Evolutionary conservation across 345 rosid genomes (phyloP), one percentile per base, ranked within the genome.

Genomic region (Populus deltoides): DNA sequence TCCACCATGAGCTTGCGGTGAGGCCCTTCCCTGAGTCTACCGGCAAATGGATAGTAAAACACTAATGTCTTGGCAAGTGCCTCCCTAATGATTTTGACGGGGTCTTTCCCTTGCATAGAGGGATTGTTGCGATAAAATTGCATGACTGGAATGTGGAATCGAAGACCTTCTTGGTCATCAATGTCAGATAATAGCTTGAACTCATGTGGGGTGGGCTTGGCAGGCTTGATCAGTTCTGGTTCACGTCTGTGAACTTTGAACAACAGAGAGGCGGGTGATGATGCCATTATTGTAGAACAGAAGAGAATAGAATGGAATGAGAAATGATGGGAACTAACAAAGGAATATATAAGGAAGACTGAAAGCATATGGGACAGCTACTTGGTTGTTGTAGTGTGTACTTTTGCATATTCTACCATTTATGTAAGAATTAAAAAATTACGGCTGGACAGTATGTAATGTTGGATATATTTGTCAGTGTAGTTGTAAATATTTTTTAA

Each of bases 171-270:
- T 38, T 80, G 79, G 65, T 80, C 82, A 18, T 80, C 82, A 0
- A 80, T 75, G 75, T 80, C 82, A 5, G 82, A 80, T 13, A 80
- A 51, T 1, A n/a, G 57, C 38, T 80, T 80, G 53, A 80, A 36
- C n/a, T 80, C 82, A 36, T 70, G 82, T 2, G 79, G 79, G 33
- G 82, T 80, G 4, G 82, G 75, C n/a, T 36, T 47, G 9, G 67
- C 41, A 1, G 82, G 82, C 1, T 24, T 1, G 47, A 80, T 18
- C 0, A 75, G 47, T 3, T 75, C 79, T 0, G 82, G 82, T 49
- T 80, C 41, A 11, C 45, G 75, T 66, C 71, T 35, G 25, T 59
- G 43, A 11, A 79, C 82, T n/a, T 74, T 74, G 75, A 74, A 79
- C 6, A 74, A 39, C 0, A 74, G 78, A 7, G 82, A 33, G 10